Evolutionary conservation across 2,329 filamentous ascomycete species (phyloP).

Genomic region (Exophiala alcalophila): DNA sequence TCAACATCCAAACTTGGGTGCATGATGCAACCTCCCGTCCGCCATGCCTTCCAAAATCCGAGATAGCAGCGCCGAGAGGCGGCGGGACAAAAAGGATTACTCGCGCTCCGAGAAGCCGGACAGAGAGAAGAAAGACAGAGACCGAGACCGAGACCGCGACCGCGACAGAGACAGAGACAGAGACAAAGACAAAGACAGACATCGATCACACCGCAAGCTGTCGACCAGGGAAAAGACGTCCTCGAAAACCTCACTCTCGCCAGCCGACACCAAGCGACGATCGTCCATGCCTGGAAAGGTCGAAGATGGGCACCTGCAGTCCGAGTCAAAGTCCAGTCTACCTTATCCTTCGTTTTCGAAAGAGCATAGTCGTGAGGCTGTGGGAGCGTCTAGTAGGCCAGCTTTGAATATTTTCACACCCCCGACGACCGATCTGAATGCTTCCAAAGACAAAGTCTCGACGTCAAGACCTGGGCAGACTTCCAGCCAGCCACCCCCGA

Average conservation of each 20-base stretch:
- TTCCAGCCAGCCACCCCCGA: slow-evolving; percentile 43
- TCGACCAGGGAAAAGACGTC: slow-evolving; percentile 27
- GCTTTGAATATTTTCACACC: slow-evolving; percentile 57
- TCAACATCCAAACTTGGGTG: slow-evolving; percentile 13
- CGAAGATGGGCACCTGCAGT: slow-evolving; percentile 18
- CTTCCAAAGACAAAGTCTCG: slow-evolving; percentile 43
- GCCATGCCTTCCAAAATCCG: slow-evolving; percentile 30
- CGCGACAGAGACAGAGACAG: slow-evolving; percentile 19
- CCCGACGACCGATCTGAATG: slow-evolving; percentile 67
- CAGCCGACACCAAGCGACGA: slow-evolving; percentile 30
- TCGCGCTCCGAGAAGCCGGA: slow-evolving; percentile 26
- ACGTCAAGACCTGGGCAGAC: slow-evolving; percentile 14
- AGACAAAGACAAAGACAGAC: slow-evolving; percentile 23
- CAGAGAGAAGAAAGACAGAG: slow-evolving; percentile 18
- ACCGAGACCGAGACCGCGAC: slow-evolving; percentile 20
- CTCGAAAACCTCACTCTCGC: slow-evolving; percentile 30
- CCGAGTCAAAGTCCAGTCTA: slow-evolving; percentile 49
- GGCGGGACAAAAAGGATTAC: slow-evolving; percentile 26
- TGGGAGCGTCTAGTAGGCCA: slow-evolving; percentile 58
- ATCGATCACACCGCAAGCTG: slow-evolving; percentile 23
- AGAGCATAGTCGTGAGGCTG: slow-evolving; percentile 83
- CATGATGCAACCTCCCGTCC: slow-evolving; percentile 27
- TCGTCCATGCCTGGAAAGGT: slow-evolving; percentile 32
- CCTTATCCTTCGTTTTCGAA: slow-evolving; percentile 86
- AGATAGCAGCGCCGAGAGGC: slow-evolving; percentile 28